Evolutionary conservation across 805 yeast species (phyloP), one percentile per base, ranked within the genome.

Genomic region (Candida insectalens): DNA sequence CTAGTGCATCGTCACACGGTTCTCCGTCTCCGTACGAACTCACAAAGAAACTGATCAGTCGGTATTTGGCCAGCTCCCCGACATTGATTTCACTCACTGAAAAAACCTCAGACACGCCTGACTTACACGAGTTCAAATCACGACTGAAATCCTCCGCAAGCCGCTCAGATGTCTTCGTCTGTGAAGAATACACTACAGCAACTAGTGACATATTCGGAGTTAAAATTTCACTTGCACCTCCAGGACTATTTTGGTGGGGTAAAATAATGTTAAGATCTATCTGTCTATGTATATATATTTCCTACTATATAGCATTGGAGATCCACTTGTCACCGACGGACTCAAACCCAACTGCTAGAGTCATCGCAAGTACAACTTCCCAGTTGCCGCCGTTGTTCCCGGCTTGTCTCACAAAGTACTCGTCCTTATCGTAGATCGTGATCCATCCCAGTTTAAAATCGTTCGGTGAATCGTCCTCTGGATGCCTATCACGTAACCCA

Each of bases 1-100:
- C 71, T 19, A 71, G 66, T 4, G 94, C 89, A 47, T 83, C 83
- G 53, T 88, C 96, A 20, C 97, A 88, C 43, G 94, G 94, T 53
- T 89, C 97, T 49, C 97, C 97, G 57, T 89, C 96, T 41, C 97
- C 97, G 50, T 88, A 87, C 6, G 96, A 82, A 19, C 96, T 85
- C 51, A 89, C 62, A 49, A 88, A 69, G 49, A 88, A 77, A 34
- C 67, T 56, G 19, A 59, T 53, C 2, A 46, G 23, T 3, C 28
- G 27, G 14, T 14, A 32, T 3, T 18, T 19, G 19, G 14, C 19
- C 19, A 26, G 25, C 26, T 27, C 28, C 4, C 29, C 33, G 19
- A 32, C 10, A 12, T 21, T 12, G 12, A 21, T 12, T 12, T 21
- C 23, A 12, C 12, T 12, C 12, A 21, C 12, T 12, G 10, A 12